Conservation (phyloP, 2,329 filamentous ascomycete genomes). For the Diplodia intermedia region DNA sequence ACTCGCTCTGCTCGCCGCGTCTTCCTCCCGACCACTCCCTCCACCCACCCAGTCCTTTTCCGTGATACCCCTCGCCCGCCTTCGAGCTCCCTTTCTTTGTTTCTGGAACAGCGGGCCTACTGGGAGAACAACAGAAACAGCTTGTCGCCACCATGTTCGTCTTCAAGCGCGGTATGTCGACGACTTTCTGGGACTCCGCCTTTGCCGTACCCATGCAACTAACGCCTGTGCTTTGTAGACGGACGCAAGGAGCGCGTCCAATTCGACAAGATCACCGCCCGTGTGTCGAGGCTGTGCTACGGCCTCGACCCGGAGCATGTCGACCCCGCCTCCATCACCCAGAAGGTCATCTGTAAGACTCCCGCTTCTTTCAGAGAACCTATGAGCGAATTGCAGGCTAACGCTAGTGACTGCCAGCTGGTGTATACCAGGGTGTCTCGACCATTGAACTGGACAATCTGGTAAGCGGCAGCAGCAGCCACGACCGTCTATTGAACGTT, state of each 20-base stretch:
- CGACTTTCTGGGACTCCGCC: slow-evolving; percentile 29
- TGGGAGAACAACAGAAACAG: slow-evolving; percentile 12
- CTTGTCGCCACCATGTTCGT: slow-evolving; percentile 46
- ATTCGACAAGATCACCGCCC: slow-evolving; percentile 99
- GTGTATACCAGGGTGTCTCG: slow-evolving; percentile 97
- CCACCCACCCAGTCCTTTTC: slow-evolving; percentile 1
- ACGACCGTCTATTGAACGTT: not conserved
- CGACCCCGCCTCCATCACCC: slow-evolving; percentile 96
- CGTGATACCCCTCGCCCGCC: slow-evolving; percentile 30
- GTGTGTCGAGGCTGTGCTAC: slow-evolving; percentile 97
- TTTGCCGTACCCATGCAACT: not conserved
- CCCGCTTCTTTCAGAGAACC: not conserved
- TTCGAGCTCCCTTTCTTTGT: slow-evolving; percentile 9
- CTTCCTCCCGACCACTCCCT: slow-evolving; percentile 21
- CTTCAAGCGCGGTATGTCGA: slow-evolving; percentile 51
- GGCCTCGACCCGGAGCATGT: slow-evolving; percentile 95
- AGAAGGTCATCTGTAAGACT: slow-evolving; percentile 83
- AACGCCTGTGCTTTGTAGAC: slow-evolving; percentile 63
- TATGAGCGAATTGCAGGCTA: not conserved
- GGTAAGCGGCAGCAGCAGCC: slow-evolving; percentile 66
- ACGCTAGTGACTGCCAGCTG: slow-evolving; percentile 53
- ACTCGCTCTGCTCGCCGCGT: slow-evolving; percentile 21
- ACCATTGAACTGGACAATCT: slow-evolving; percentile 96
- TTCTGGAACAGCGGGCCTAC: slow-evolving; percentile 21
- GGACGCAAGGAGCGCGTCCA: slow-evolving; percentile 99